Evolutionary conservation across 768 basidiomycete species (phyloP).

Genomic region (Trichaptum fuscoviolaceum): DNA sequence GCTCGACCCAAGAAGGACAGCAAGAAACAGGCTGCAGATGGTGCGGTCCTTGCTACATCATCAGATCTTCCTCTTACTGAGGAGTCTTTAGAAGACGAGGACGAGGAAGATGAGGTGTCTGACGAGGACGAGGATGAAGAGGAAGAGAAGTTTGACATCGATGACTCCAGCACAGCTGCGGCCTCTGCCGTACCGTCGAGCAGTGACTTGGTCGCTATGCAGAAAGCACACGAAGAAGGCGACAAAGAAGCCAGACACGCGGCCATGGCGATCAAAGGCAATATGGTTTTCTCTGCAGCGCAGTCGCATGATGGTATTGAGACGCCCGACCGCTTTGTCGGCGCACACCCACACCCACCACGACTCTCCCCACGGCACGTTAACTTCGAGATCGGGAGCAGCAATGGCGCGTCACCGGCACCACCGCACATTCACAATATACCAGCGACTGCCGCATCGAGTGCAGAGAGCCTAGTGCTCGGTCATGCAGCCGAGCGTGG

Average conservation of each 20-base stretch:
- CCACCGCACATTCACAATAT: neutral
- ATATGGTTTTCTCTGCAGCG: constrained; percentile 21
- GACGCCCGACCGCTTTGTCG: constrained; percentile 56
- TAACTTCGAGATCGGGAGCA: constrained; percentile 28
- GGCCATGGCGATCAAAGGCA: constrained; percentile 27
- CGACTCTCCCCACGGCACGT: constrained; percentile 45
- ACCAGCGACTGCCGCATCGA: neutral
- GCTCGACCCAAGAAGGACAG: constrained; percentile 31
- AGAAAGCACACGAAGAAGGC: constrained; percentile 18
- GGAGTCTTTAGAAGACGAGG: constrained; percentile 34
- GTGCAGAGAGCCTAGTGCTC: neutral
- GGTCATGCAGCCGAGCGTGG: constrained; percentile 36
- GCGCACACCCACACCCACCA: constrained; percentile 45
- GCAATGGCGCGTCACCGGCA: neutral
- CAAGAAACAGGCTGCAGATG: constrained; percentile 15
- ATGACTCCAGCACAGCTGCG: constrained; percentile 50
- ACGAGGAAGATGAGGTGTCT: constrained; percentile 39
- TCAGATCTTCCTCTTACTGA: constrained; percentile 24
- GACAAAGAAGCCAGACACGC: constrained; percentile 20
- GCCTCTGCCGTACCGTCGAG: constrained; percentile 43
- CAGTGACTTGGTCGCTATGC: constrained; percentile 10
- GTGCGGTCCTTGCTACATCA: constrained; percentile 12
- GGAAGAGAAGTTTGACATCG: constrained; percentile 85
- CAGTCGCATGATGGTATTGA: constrained; percentile 40
- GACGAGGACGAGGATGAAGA: constrained; percentile 52